Base-by-base conservation (phyloP, 768 basidiomycete species). In the Boletus tomentosulus region DNA sequence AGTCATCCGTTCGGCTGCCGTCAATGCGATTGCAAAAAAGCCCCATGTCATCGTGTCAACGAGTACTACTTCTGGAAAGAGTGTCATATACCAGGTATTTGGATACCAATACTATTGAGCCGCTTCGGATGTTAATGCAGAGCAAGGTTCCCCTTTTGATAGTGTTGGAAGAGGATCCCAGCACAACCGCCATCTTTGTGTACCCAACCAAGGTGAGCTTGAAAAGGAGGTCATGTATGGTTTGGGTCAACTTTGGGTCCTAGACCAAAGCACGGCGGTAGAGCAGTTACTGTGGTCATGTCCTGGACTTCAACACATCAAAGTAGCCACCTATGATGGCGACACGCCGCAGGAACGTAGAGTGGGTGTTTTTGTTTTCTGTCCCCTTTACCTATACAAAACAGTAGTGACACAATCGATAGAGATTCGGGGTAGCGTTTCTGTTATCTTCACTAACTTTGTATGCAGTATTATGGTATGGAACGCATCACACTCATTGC, bases 391-490 rank as follows among this genome's bases (percentile, higher is more conserved):
- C 33, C 44, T 12, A 5, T 30, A 15, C 33, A 24, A 12, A 39
- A 28, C 25, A 7, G 28, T 49, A 19, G 39, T 41, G 34, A 39
- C 25, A 44, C 46, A 35, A 28, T 41, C 34, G 39, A 16, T 47
- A 88, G 87, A 68, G 16, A 85, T 94, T 52, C 80, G 93, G 43
- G 83, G 85, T 48, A 81, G 72, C 2, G 84, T 85, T 0, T 89
- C 88, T 0, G 81, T 92, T 24, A 87, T 96, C 48, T 88, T 95
- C 62, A 93, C 92, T 5, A 96, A 96, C 64, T 92, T 93, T 61
- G 89, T 88, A 61, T n/a, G 80, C 44, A 12, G 31, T 13, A n/a
- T 16, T 22, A 16, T 9, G 13, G 30, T 44, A 38, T 27, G 3
- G 34, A 45, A 25, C 7, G 25, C 0, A 9, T 19, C 22, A 34